Evolutionary conservation across 192 early-diverging fungal species (phyloP).

Genomic region (Backusella luteola): DNA sequence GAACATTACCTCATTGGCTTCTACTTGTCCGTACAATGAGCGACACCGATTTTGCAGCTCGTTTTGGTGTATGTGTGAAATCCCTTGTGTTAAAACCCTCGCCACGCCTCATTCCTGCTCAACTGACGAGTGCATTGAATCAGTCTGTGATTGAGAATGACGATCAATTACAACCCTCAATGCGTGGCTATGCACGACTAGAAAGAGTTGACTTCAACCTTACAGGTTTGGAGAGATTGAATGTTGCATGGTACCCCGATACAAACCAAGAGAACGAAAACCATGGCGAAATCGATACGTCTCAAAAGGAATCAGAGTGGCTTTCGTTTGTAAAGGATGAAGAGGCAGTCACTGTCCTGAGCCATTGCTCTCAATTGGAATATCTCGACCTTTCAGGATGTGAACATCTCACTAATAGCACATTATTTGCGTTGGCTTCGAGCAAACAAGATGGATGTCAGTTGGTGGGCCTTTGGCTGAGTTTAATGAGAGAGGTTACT

Average conservation of each 20-base stretch:
- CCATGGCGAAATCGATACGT: constrained; percentile 18
- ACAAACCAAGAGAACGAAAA: constrained; percentile 1
- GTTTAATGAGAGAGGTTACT: not conserved
- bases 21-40: not conserved
- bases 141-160: not conserved
- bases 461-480: constrained; percentile 3
- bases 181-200: constrained; percentile 13
- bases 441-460: not conserved
- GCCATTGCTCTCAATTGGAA: constrained; percentile 2
- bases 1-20: constrained; percentile 17
- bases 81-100: constrained; percentile 16
- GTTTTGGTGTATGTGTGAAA: not conserved
- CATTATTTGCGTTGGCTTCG: not conserved
- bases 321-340: constrained; percentile 4
- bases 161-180: not conserved
- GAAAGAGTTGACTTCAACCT: constrained; percentile 1
- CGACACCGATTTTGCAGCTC: not conserved
- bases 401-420: not conserved
- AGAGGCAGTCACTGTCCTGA: not conserved
- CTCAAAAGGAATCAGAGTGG: constrained; percentile 23
- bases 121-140: not conserved
- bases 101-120: not conserved
- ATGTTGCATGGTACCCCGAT: not conserved
- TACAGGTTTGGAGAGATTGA: constrained; percentile 17
- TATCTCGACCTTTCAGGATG: constrained; percentile 16